Percentiles rank a stretch among this genome's conserved stretches.
phyloP scores from a whole-genome alignment of 371 early-diverging fungal genomes.

The Apophysomyces trapeziformis region DNA sequence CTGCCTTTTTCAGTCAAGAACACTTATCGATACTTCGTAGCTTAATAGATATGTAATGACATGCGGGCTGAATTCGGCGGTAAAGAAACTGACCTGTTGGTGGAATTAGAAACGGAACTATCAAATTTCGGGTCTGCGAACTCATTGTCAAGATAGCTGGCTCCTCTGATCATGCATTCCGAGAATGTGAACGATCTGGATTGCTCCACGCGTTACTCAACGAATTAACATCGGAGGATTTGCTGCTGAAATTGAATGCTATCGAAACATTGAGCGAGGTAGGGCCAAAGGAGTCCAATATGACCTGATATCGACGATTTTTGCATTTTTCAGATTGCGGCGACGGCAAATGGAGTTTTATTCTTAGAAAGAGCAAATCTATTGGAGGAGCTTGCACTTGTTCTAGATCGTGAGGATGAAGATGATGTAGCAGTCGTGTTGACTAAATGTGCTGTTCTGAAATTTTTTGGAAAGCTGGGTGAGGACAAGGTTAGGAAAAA shows the following conservation, averaged over 20 bases:
- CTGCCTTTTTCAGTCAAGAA: not conserved
- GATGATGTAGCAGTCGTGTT: constrained; percentile 36
- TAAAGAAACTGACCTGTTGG: constrained; percentile 10
- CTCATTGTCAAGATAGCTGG: constrained; percentile 45
- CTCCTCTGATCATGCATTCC: constrained; percentile 47
- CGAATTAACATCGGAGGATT: constrained; percentile 46
- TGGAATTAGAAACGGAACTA: constrained; percentile 40
- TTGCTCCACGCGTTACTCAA: constrained; percentile 30
- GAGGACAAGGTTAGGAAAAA: constrained; percentile 27
- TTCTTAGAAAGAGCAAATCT: constrained; percentile 44
- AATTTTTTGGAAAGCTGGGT: constrained; percentile 49
- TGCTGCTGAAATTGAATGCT: constrained; percentile 52
- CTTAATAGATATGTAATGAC: not conserved
- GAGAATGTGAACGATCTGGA: constrained; percentile 35
- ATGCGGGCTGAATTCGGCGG: not conserved
- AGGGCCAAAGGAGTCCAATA: not conserved
- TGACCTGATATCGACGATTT: not conserved
- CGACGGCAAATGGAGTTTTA: constrained; percentile 28
- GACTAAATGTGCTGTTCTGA: constrained; percentile 44
- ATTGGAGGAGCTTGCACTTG: constrained; percentile 30
- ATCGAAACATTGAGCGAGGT: constrained; percentile 56
- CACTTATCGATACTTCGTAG: not conserved
- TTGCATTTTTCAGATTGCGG: constrained; percentile 30
- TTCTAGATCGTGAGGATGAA: constrained; percentile 33
- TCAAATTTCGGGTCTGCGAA: constrained; percentile 57